Base-by-base conservation (phyloP, 441 rosid species). In the Monsonia emarginata region DNA sequence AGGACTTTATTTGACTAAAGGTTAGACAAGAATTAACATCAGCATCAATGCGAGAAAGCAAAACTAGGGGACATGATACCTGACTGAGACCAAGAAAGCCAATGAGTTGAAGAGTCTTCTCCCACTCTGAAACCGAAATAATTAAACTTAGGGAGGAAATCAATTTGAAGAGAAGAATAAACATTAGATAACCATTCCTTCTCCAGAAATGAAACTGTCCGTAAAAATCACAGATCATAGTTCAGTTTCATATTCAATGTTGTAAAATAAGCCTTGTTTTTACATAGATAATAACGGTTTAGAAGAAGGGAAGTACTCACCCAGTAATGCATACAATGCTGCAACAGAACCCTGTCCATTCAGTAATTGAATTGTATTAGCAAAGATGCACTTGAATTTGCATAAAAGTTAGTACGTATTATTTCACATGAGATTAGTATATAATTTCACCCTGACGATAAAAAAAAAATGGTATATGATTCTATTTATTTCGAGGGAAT, bases 61-160 rank as follows among this genome's bases (percentile, higher is more conserved):
- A 32, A 63, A 65, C 19, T 69, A 62, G 48, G 66, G 60, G 59
- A 54, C 30, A 60, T 2, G 9, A 36, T 89, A 88, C 96, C 96
- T 69, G 89, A 67, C 82, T 67, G 0, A 86, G 74, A 65, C 98
- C 90, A 66, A 87, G 3, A 52, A 89, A 72, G 69, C 80, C 98
- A 72, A 94, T 83, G 61, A 89, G 60, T 77, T 94, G 99, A 66
- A 94, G 74, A 14, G 92, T 84, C 78, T 74, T 85, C 83, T 91
- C 95, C 94, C 96, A 94, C 76, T 89, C 95, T 94, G 91, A 68
- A 67, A 83, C 5, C 71, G 66, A 69, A 54, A 58, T 64, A 75
- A 30, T 42, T 10, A 67, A 0, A 36, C 30, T 71, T 16, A 71
- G 78, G 38, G 66, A 46, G 18, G 61, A n/a, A 32, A 34, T 64